Evolutionary conservation across 176 grass and related monocot species (phyloP).

Genomic region (Eleusine indica): DNA sequence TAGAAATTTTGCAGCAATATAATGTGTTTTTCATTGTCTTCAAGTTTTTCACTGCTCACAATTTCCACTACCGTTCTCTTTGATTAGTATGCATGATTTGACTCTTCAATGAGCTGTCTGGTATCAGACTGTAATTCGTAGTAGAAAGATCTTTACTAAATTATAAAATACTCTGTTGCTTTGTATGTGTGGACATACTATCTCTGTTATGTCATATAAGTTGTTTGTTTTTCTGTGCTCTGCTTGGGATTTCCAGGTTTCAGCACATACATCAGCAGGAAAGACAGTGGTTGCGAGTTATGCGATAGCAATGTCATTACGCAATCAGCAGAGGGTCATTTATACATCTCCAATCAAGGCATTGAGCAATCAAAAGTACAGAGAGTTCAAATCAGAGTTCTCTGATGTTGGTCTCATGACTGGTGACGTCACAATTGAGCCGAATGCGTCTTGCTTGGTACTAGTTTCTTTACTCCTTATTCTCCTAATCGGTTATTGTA

Average conservation of each 20-base stretch:
- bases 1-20: not conserved
- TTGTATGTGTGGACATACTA: not conserved
- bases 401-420: conserved; percentile 92
- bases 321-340: conserved; percentile 83
- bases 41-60: not conserved
- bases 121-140: not conserved
- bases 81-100: not conserved
- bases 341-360: conserved; percentile 98
- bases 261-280: conserved; percentile 90
- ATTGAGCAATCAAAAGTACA: conserved; percentile 95
- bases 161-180: not conserved
- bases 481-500: not conserved
- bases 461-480: not conserved
- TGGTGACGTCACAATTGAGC: conserved; percentile 90
- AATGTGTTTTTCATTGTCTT: not conserved
- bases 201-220: not conserved
- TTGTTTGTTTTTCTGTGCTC: not conserved
- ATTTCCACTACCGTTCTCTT: not conserved
- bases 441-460: conserved; percentile 94
- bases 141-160: not conserved
- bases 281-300: conserved; percentile 95
- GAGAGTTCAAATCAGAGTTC: conserved; percentile 95
- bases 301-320: conserved; percentile 92
- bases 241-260: conserved; percentile 57
- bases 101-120: not conserved